These are phyloP conservation scores for Daedaleopsis nitida DNA, from an alignment of 768 basidiomycete genomes.

Conservation along the genomic window DNA sequence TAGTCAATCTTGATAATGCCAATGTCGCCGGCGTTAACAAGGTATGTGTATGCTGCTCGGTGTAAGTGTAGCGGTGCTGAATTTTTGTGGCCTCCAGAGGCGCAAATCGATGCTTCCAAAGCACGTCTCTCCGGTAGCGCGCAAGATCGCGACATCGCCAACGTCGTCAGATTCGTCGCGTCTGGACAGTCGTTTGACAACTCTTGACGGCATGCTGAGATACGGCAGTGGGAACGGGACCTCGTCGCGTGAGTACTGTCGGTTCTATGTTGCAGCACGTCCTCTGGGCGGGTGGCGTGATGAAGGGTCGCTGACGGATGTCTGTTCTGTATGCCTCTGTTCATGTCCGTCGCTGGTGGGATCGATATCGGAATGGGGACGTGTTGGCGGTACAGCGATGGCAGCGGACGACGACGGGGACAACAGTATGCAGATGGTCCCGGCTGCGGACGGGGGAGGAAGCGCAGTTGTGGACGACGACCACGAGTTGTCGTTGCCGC, in stretches of 20 bases:
- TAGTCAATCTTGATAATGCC: slow-evolving; percentile 59
- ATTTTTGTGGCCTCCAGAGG: slow-evolving; percentile 39
- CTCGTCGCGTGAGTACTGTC: slow-evolving; percentile 22
- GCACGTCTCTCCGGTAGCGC: slow-evolving; percentile 35
- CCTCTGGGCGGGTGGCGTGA: not conserved
- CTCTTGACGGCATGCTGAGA: not conserved
- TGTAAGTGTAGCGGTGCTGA: no score
- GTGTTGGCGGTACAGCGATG: slow-evolving; percentile 30
- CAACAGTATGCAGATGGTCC: slow-evolving; percentile 13
- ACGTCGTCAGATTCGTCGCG: slow-evolving; percentile 7
- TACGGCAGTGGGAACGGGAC: slow-evolving; percentile 1
- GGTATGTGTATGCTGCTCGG: slow-evolving; percentile 40
- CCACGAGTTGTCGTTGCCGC: slow-evolving; percentile 58
- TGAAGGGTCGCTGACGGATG: not conserved
- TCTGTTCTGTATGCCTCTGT: no score
- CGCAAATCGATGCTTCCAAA: slow-evolving; percentile 77
- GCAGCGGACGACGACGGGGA: slow-evolving; percentile 11
- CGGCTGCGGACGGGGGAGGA: no score
- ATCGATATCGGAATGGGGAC: not conserved
- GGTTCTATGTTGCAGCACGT: not conserved
- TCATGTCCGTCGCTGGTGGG: no score
- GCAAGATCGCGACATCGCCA: not conserved
- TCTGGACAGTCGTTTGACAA: not conserved
- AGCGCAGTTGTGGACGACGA: slow-evolving; percentile 38
- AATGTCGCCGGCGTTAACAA: slow-evolving; percentile 66